Conservation (phyloP, 2,329 filamentous ascomycete species). For the Sporothrix brunneoviolacea region DNA sequence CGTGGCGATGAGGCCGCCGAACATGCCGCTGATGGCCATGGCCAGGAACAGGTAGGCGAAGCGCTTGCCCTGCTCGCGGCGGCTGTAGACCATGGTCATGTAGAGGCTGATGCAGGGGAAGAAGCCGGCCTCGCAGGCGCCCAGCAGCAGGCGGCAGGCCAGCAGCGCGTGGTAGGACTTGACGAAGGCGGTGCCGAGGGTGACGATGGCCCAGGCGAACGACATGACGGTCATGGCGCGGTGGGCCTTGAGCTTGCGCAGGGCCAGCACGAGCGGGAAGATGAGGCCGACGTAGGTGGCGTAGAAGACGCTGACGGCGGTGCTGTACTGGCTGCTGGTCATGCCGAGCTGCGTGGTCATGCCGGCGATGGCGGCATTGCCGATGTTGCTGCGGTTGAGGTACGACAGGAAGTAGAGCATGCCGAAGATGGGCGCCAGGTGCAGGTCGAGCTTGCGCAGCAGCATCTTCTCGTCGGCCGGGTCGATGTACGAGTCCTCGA, state of each 20-base stretch:
- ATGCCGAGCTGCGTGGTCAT: slow-evolving; percentile 53
- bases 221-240: slow-evolving; percentile 49
- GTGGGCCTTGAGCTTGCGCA: slow-evolving; percentile 34
- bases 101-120: slow-evolving; percentile 36
- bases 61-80: slow-evolving; percentile 34
- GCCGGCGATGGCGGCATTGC: slow-evolving; percentile 3
- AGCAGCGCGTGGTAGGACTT: slow-evolving; percentile 32
- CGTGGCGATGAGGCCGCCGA: slow-evolving; percentile 29
- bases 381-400: slow-evolving; percentile 48
- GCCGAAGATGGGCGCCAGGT: slow-evolving; percentile 46
- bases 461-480: neutral
- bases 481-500: no score
- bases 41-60: slow-evolving; percentile 37
- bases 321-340: slow-evolving; percentile 43
- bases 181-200: slow-evolving; percentile 33
- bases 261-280: neutral
- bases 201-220: slow-evolving; percentile 44
- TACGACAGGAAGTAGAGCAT: slow-evolving; percentile 58
- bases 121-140: slow-evolving; percentile 35
- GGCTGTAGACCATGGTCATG: slow-evolving; percentile 39
- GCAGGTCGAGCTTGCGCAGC: neutral
- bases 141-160: slow-evolving; percentile 34
- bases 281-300: slow-evolving; percentile 41
- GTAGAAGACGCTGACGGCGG: slow-evolving; percentile 43
- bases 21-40: slow-evolving; percentile 28